Percentiles rank a stretch among this genome's conserved stretches.
These are phyloP conservation scores for Tremella mesenterica DNA, from an alignment of 768 basidiomycete genomes.

Conservation along the genomic window DNA sequence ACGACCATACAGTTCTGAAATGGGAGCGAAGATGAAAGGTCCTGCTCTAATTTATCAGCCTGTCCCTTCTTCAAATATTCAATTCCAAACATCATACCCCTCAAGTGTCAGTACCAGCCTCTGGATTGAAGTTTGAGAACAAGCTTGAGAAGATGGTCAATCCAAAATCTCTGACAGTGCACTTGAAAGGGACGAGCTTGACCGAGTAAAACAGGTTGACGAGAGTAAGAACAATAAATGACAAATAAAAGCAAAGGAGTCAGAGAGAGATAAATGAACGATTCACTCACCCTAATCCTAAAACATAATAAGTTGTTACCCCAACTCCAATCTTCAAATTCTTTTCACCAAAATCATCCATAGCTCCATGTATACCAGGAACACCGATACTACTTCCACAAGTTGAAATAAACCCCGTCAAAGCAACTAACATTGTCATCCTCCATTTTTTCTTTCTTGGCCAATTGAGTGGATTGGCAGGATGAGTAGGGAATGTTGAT, in stretches of 20 bases:
- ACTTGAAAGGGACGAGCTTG: no score
- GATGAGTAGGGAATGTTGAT: constrained; percentile 18
- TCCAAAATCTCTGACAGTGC: no score
- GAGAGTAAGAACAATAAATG: no score
- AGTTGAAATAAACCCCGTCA: constrained; percentile 37
- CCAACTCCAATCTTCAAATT: constrained; percentile 30
- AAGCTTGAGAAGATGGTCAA: no score
- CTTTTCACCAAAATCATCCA: constrained; percentile 23
- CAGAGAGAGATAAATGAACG: background rate
- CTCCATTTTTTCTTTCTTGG: constrained; percentile 19
- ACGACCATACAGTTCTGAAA: constrained; percentile 37
- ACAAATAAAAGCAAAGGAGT: no score
- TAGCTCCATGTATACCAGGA: constrained; percentile 29
- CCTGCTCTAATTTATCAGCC: constrained; percentile 20
- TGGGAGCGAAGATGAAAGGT: constrained; percentile 39
- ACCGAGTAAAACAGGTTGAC: no score
- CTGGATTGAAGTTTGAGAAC: no score
- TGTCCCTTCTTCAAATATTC: background rate
- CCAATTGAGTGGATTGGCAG: constrained; percentile 30
- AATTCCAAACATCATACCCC: no score
- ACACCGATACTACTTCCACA: constrained; percentile 29
- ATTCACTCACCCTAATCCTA: constrained; percentile 36
- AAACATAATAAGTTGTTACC: constrained; percentile 27
- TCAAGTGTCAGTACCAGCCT: no score
- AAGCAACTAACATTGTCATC: constrained; percentile 18